Evolutionary conservation across 1,284 basidiomycete species (phyloP).

Genomic region (Leccinum fallax): DNA sequence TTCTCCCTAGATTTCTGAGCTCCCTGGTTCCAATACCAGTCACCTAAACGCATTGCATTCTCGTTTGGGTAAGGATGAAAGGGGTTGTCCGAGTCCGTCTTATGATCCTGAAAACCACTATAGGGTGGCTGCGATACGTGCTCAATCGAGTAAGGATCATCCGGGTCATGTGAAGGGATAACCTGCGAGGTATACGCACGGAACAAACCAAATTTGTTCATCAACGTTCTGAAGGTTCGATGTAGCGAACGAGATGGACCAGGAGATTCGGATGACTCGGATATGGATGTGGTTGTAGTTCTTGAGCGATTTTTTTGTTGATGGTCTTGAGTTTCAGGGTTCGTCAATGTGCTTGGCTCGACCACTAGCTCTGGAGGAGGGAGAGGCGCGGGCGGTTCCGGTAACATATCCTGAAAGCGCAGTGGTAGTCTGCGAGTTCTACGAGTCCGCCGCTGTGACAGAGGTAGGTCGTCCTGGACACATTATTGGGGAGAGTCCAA

Average conservation of each 20-base stretch:
- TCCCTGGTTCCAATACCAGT: slow-evolving; percentile 3
- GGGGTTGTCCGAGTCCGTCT: not conserved
- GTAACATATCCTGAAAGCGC: not conserved
- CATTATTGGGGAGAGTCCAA: not conserved
- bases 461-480: not conserved
- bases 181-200: not conserved
- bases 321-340: not conserved
- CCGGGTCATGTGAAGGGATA: slow-evolving; percentile 3
- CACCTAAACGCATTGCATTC: not conserved
- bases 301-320: not conserved
- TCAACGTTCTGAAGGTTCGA: not conserved
- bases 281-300: not conserved
- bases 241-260: not conserved
- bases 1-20: not conserved
- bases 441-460: not conserved
- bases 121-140: too few species aligned
- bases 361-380: not conserved
- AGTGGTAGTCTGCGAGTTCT: not conserved
- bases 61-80: slow-evolving; percentile 14
- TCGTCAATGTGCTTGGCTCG: not conserved
- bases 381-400: not conserved
- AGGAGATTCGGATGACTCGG: not conserved
- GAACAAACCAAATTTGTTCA: slow-evolving; percentile 10
- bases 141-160: not conserved
- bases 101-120: not conserved